phyloP scores from a whole-genome alignment of 768 basidiomycete genomes.

The Suillus fuscotomentosus region DNA sequence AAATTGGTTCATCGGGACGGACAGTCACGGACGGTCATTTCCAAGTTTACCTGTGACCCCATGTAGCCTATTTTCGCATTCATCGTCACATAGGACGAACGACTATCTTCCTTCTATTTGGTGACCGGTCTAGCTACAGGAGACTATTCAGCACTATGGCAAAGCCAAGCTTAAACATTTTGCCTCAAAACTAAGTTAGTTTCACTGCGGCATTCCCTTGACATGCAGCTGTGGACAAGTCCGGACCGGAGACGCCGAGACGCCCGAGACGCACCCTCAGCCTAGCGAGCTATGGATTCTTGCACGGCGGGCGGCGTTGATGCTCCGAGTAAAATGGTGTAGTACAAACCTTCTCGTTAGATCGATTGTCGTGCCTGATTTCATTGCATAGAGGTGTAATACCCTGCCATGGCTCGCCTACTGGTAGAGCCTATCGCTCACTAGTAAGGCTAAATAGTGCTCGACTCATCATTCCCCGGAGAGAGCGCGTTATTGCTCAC shows the following conservation, averaged over 20 bases:
- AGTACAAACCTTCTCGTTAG: not conserved
- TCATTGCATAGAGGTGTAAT: not conserved
- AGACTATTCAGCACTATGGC: not conserved
- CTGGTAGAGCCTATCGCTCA: not conserved
- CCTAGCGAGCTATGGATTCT: not conserved
- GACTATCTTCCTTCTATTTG: not conserved
- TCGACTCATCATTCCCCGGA: not conserved
- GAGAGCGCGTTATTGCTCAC: not conserved
- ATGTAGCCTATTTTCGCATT: too few species aligned
- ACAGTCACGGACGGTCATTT: too few species aligned
- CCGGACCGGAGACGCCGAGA: not conserved
- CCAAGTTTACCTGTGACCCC: too few species aligned
- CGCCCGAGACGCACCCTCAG: not conserved
- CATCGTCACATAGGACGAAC: not conserved
- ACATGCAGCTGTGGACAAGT: not conserved
- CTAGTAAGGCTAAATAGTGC: not conserved
- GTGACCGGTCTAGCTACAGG: not conserved
- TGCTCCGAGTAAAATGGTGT: not conserved
- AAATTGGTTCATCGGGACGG: too few species aligned
- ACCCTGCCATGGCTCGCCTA: not conserved
- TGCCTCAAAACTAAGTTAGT: not conserved
- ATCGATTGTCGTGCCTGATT: not conserved
- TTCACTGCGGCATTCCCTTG: not conserved
- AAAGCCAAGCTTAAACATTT: not conserved
- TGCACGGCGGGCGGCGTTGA: not conserved